Conservation (phyloP, 2,329 filamentous ascomycete genomes). For the Claviceps maximensis region DNA sequence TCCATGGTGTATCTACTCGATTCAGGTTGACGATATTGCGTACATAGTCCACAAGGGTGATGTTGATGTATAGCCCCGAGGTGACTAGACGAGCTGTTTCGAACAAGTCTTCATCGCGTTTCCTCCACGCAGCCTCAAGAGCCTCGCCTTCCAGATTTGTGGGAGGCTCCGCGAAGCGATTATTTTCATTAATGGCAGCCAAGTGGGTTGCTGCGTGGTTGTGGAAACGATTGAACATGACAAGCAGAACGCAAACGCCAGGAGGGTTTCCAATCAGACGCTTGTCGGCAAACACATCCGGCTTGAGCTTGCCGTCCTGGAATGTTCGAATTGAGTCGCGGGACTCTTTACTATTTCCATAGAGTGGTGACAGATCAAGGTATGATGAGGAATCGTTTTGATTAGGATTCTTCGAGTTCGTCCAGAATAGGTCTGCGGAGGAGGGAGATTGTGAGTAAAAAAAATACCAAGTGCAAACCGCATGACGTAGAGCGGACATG, state of each 20-base stretch:
- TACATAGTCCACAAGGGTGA: constrained; percentile 66
- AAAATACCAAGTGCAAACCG: background rate
- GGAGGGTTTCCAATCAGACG: constrained; percentile 58
- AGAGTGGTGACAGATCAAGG: constrained; percentile 57
- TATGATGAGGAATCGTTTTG: constrained; percentile 58
- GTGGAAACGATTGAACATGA: constrained; percentile 79
- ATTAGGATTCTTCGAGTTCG: constrained; percentile 45
- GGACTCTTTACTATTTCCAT: constrained; percentile 54
- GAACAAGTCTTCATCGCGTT: constrained; percentile 66
- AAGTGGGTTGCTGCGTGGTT: constrained; percentile 74
- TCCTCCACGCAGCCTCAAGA: constrained; percentile 42
- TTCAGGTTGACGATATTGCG: constrained; percentile 57
- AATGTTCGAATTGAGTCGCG: constrained; percentile 57
- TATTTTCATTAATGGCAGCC: constrained; percentile 73
- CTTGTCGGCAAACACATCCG: constrained; percentile 59
- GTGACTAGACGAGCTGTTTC: constrained; percentile 66
- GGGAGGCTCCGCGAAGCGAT: constrained; percentile 57
- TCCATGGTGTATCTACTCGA: constrained; percentile 58
- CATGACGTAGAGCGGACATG: background rate
- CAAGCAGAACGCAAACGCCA: constrained; percentile 54
- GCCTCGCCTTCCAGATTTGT: constrained; percentile 35
- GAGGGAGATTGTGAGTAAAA: background rate
- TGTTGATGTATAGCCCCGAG: constrained; percentile 64
- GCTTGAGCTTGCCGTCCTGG: constrained; percentile 57
- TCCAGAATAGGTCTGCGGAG: constrained; percentile 50